phyloP scores from a whole-genome alignment of 805 yeast genomes.

The Alloascoidea africana region DNA sequence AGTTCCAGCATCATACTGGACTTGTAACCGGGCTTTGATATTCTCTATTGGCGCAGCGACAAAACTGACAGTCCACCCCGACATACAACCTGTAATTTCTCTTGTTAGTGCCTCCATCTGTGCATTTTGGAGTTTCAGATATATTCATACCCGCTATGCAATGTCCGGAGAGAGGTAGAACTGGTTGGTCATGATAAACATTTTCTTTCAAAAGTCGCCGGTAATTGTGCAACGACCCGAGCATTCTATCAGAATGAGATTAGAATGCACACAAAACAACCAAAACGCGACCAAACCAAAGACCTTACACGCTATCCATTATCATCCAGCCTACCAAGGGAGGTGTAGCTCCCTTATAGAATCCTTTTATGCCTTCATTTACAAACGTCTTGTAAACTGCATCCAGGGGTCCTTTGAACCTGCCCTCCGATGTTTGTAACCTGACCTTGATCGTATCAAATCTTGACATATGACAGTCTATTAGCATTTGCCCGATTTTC shows the following conservation, averaged over 20 bases:
- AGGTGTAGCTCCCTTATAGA: slow-evolving; percentile 85
- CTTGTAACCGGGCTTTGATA: slow-evolving; percentile 77
- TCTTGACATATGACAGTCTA: slow-evolving; percentile 4
- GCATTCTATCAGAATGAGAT: slow-evolving; percentile 26
- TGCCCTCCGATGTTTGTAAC: slow-evolving; percentile 56
- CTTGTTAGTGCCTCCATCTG: not conserved
- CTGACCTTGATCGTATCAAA: slow-evolving; percentile 85
- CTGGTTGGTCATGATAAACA: slow-evolving; percentile 40
- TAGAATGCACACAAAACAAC: not conserved
- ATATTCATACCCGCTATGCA: slow-evolving; percentile 41
- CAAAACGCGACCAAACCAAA: not conserved
- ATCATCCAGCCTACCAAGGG: slow-evolving; percentile 88
- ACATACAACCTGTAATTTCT: slow-evolving; percentile 31
- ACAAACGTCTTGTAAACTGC: slow-evolving; percentile 58
- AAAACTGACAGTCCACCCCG: slow-evolving; percentile 85
- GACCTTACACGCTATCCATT: slow-evolving; percentile 59
- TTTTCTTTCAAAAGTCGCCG: slow-evolving; percentile 49
- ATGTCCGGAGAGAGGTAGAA: slow-evolving; percentile 63
- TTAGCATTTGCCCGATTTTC: not conserved
- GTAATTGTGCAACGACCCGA: slow-evolving; percentile 75
- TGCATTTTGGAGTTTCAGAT: not conserved
- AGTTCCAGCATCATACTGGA: slow-evolving; percentile 69
- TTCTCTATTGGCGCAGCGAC: slow-evolving; percentile 95
- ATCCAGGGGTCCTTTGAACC: slow-evolving; percentile 72
- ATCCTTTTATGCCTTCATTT: slow-evolving; percentile 66